phyloP scores from a whole-genome alignment of 495 filamentous ascomycete species.

The Penicillium angulare region DNA sequence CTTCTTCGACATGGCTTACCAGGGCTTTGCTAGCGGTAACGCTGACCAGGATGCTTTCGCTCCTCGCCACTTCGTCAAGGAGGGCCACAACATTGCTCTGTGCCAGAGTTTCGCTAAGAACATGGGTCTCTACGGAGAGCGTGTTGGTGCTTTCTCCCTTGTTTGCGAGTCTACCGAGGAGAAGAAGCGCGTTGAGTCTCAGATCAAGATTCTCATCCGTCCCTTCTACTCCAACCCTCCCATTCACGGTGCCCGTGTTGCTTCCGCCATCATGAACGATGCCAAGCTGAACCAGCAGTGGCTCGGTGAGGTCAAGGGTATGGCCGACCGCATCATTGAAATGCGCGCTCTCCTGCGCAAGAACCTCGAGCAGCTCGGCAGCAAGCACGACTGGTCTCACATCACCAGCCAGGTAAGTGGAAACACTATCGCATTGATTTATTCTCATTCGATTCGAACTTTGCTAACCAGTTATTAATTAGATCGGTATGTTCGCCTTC shows the following conservation, averaged over 20 bases:
- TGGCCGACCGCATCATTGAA: conserved; percentile 98
- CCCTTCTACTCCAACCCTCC: conserved; percentile 98
- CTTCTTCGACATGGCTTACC: conserved; percentile 99
- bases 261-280: conserved; percentile 88
- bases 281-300: conserved; percentile 85
- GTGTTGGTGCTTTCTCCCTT: conserved; percentile 94
- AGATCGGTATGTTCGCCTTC: conserved; percentile 98
- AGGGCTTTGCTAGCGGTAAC: conserved; percentile 93
- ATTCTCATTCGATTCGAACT: too few species aligned
- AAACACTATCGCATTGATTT: not conserved
- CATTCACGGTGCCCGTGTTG: conserved; percentile 92
- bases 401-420: conserved; percentile 73
- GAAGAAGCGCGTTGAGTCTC: conserved; percentile 94
- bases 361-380: conserved; percentile 90
- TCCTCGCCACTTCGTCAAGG: conserved; percentile 82
- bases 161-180: conserved; percentile 81
- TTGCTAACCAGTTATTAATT: not conserved
- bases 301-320: conserved; percentile 94
- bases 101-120: conserved; percentile 99
- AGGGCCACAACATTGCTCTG: conserved; percentile 87
- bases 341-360: conserved; percentile 92
- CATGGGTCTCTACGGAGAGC: conserved; percentile 99
- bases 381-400: conserved; percentile 96
- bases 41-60: conserved; percentile 91
- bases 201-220: conserved; percentile 97